Base-by-base conservation (phyloP, 306 rosid species). In the Vicia faba region DNA sequence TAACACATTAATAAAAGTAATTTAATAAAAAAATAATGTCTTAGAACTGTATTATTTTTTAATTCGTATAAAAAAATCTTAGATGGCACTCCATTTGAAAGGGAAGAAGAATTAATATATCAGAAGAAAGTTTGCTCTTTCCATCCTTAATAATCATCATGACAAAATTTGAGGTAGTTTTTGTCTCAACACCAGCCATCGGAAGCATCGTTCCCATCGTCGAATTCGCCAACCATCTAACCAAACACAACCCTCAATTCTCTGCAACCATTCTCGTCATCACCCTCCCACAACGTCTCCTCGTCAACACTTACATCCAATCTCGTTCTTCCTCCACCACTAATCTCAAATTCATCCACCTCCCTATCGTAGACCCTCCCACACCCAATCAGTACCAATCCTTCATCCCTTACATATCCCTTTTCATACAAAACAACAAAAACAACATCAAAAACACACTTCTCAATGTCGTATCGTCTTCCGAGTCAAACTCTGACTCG, bases 161-260 rank as follows among this genome's bases (percentile, higher is more conserved):
- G 72, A 69, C 61, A 7, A 79, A 53, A 69, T 76, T 35, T 10
- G 84, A 86, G 62, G 48, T 84, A 4, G 69, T 84, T 36, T 83
- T 89, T 80, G 54, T 84, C 67, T 44, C 87, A 38, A 70, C 66
- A 3, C 91, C 96, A 1, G 74, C 69, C 5, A 18, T 89, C 36
- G 92, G 91, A 43, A 79, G 83, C 62, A 72, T 84, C 0, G 78
- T 82, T 40, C 90, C 96, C 10, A 10, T 70, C 0, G 79, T 86
- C 3, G 88, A 89, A 67, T 84, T 89, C 35, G 96, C 96, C 3
- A 49, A 56, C 28, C 83, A 51, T 76, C 60, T 89, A 28, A 68
- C 80, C 61, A 53, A 75, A 15, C 87, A 64, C 41, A 55, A 79
- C 74, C 75, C 75, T 45, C 77, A 82, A 16, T 68, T 89, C 60